Conservation (phyloP, 2,329 filamentous ascomycete species). For the Sarocladium kiliense region DNA sequence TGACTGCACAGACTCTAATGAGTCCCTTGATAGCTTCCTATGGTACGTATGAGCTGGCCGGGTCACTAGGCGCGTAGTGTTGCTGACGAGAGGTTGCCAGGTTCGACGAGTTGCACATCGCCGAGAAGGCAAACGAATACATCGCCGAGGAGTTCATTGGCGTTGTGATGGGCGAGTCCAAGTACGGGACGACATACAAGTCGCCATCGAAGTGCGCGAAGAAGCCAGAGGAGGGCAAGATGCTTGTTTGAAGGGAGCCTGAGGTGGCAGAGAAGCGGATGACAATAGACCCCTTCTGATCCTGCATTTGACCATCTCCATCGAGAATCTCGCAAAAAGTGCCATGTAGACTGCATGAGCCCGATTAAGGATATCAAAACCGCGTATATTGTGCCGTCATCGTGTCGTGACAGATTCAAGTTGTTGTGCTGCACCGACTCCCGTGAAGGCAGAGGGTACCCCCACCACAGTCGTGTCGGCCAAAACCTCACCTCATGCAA, state of each 20-base stretch:
- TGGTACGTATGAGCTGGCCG: slow-evolving; percentile 49
- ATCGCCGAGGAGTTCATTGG: slow-evolving; percentile 37
- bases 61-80: too few relatives aligned
- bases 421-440: too few relatives aligned
- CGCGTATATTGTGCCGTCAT: too few relatives aligned
- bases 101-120: slow-evolving; percentile 68
- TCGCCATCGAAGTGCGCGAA: not conserved
- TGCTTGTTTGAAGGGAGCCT: too few relatives aligned
- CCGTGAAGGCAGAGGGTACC: too few relatives aligned
- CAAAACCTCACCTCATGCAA: slow-evolving; percentile 1
- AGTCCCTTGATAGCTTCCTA: slow-evolving; percentile 54
- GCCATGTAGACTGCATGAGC: too few relatives aligned
- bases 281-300: too few relatives aligned
- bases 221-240: not conserved
- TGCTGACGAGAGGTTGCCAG: slow-evolving; percentile 15
- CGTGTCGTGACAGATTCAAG: too few relatives aligned
- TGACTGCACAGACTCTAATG: slow-evolving; percentile 31
- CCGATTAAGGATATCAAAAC: too few relatives aligned
- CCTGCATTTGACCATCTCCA: too few relatives aligned
- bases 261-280: too few relatives aligned
- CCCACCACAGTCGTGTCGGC: not conserved
- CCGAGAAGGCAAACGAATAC: slow-evolving; percentile 49
- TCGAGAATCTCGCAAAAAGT: too few relatives aligned
- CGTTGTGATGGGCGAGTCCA: slow-evolving; percentile 24
- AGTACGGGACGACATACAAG: slow-evolving; percentile 7